Conservation (phyloP, 768 basidiomycete species). For the Thelephora aurantiotincta region DNA sequence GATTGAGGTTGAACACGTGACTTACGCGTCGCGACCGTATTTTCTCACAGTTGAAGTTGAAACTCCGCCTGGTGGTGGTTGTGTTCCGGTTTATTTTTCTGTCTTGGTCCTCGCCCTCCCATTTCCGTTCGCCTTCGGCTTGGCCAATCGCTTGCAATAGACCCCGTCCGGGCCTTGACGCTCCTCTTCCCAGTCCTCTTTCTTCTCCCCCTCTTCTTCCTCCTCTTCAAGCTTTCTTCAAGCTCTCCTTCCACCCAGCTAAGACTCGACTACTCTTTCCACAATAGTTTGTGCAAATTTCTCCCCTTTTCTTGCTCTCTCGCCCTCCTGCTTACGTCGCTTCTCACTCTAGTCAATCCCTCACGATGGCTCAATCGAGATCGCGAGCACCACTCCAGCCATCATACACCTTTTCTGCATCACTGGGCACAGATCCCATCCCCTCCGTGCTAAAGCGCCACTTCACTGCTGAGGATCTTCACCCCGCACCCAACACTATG, state of each 20-base stretch:
- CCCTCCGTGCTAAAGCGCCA: slow-evolving; percentile 10
- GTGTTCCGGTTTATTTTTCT: slow-evolving; percentile 11
- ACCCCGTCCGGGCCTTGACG: slow-evolving; percentile 1
- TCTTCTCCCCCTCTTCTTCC: slow-evolving; percentile 6
- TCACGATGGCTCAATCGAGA: slow-evolving; percentile 10
- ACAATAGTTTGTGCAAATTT: slow-evolving; percentile 4
- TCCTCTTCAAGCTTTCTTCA: slow-evolving; percentile 3
- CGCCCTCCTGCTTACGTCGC: background rate
- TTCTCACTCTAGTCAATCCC: background rate
- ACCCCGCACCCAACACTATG: background rate
- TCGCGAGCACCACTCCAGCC: slow-evolving; percentile 9
- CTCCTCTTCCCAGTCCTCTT: slow-evolving; percentile 3
- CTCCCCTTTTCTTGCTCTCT: background rate
- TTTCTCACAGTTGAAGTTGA: background rate
- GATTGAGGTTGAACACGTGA: background rate
- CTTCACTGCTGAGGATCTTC: slow-evolving; percentile 2
- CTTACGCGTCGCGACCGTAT: background rate
- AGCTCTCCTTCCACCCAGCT: slow-evolving; percentile 6
- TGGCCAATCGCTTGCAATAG: slow-evolving; percentile 10
- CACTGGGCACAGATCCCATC: slow-evolving; percentile 1
- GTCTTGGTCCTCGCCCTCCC: slow-evolving; percentile 3
- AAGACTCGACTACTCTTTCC: slow-evolving; percentile 10
- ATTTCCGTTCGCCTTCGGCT: slow-evolving; percentile 10
- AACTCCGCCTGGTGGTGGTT: background rate
- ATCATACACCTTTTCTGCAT: slow-evolving; percentile 6